Base-by-base conservation (phyloP, 1,284 basidiomycete species). In the Phaffia rhodozyma region DNA sequence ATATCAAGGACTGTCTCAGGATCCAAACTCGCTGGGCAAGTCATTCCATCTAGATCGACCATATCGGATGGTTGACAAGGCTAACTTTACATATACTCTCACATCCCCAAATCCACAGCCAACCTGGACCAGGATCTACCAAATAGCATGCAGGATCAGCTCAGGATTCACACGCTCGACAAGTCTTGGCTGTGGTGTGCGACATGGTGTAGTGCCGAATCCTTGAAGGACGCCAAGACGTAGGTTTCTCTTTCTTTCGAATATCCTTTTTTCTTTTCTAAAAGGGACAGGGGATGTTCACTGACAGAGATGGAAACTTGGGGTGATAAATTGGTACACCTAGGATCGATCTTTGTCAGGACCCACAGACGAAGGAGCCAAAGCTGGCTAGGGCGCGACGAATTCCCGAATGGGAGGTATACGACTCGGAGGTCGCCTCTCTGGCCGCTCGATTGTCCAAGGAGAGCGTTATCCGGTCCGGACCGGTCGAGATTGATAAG, bases 121-220 rank as follows among this genome's bases (percentile, higher is more conserved):
- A 98, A 98, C 73, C 80, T 98, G 30, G 94, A 98, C 72, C 94
- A 98, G 83, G 92, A 97, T 78, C 78, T 97, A 55, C 92, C 92
- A 0, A 97, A 97, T 72, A 91, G 92, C 69, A 79, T 94, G 68
- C 91, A 94, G 72, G 79, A 82, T 51, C 82, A 89, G 71, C 85
- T 94, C 52, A 91, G 90, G 0, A 96, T 97, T 66, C 87, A 83
- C 74, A 90, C 92, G 0, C 78, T 96, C 20, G 83, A 84, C 67
- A 86, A 89, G 75, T 88, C 91, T 71, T 97, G 92, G 92, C 77
- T 96, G 69, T 97, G 92, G 91, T 80, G 79, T 69, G 78, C 79
- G 69, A 79, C 79, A 0, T 80, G 79, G 79, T 80, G 78, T 64
- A 73, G 71, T 49, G 77, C 78, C 61, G 78, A 78, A 66, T 72